Evolutionary conservation across 2,329 filamentous ascomycete species (phyloP).

Genomic region (Dothistroma pini): DNA sequence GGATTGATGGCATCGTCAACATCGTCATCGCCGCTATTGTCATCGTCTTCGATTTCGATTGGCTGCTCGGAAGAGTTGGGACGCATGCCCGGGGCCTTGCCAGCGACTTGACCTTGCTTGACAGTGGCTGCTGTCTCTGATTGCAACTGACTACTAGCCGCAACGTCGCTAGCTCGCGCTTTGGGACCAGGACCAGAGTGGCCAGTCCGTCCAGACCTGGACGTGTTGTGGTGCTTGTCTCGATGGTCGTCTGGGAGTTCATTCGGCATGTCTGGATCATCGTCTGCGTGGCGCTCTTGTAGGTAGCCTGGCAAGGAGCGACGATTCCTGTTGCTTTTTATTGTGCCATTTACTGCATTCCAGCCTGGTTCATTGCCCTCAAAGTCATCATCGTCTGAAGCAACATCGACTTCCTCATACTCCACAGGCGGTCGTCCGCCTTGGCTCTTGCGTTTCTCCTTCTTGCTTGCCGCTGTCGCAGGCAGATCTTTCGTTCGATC

Average conservation of each 20-base stretch:
- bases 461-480: conserved; percentile 17
- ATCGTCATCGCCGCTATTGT: conserved; percentile 20
- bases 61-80: conserved; percentile 32
- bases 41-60: conserved; percentile 34
- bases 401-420: conserved; percentile 47
- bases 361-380: conserved; percentile 18
- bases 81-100: conserved; percentile 32
- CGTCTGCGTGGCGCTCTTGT: conserved; percentile 40
- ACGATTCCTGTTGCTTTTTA: conserved; percentile 10
- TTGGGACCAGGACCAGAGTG: conserved; percentile 1
- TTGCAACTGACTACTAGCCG: conserved; percentile 13
- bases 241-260: conserved; percentile 43
- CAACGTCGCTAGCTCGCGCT: conserved; percentile 7
- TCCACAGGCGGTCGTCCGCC: conserved; percentile 24
- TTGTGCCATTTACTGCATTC: conserved; percentile 17
- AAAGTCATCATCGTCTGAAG: conserved; percentile 42
- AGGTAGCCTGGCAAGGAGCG: conserved; percentile 38
- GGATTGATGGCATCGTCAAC: conserved; percentile 55
- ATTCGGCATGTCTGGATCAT: conserved; percentile 40
- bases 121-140: conserved; percentile 12
- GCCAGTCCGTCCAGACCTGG: conserved; percentile 11
- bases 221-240: conserved; percentile 33
- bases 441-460: conserved; percentile 18
- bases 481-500: conserved; percentile 15
- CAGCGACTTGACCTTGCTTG: conserved; percentile 23